phyloP scores from a whole-genome alignment of 306 rosid species.

The Phaseolus lunatus region DNA sequence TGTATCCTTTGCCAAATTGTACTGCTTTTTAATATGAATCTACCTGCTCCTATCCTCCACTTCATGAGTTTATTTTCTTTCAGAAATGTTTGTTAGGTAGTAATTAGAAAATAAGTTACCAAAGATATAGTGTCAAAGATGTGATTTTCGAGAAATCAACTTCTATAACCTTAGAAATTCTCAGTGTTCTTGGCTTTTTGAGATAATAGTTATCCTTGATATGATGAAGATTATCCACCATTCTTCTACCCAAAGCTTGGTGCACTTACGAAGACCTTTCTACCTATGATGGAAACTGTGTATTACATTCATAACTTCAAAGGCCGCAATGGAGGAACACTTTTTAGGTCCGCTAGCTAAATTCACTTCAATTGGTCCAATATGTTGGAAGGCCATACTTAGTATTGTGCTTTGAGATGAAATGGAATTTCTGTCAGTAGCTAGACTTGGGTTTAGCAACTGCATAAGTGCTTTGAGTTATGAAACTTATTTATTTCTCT shows the following conservation, averaged over 20 bases:
- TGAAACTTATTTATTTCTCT: neutral
- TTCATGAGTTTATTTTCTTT: neutral
- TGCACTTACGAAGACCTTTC: slow-evolving; percentile 73
- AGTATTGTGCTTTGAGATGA: neutral
- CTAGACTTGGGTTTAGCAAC: slow-evolving; percentile 31
- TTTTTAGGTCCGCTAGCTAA: slow-evolving; percentile 71
- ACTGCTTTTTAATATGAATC: slow-evolving; percentile 12
- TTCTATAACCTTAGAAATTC: slow-evolving; percentile 19
- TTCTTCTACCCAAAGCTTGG: slow-evolving; percentile 95
- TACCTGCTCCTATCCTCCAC: slow-evolving; percentile 2
- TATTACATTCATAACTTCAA: slow-evolving; percentile 92
- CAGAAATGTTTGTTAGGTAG: neutral
- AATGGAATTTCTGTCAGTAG: neutral
- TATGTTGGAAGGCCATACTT: slow-evolving; percentile 25
- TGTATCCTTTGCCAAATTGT: slow-evolving; percentile 77
- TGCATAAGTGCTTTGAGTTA: neutral
- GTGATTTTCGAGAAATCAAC: slow-evolving; percentile 27
- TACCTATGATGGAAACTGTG: slow-evolving; percentile 85
- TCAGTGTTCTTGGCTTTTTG: slow-evolving; percentile 10
- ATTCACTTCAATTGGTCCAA: slow-evolving; percentile 26
- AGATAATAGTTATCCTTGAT: slow-evolving; percentile 55
- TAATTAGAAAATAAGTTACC: slow-evolving; percentile 26
- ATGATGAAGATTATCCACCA: slow-evolving; percentile 77
- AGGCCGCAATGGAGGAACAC: slow-evolving; percentile 84
- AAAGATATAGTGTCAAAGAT: neutral